Base-by-base conservation (phyloP, 148 eudicot genomes). In the Amaranthus hypochondriacus region DNA sequence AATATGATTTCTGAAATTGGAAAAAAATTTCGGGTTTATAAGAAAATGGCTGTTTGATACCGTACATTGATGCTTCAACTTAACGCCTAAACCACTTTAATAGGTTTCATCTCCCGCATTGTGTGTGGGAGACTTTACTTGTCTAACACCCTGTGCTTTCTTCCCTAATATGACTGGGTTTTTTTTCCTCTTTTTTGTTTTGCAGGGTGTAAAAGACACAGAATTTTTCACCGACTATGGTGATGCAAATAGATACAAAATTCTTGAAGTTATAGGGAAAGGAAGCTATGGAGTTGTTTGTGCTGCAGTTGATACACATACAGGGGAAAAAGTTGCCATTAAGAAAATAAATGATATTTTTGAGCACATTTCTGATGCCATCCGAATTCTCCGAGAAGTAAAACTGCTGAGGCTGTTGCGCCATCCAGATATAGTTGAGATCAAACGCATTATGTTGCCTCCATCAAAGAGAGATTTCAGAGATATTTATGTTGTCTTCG, bases 221-320 rank as follows among this genome's bases (percentile, higher is more conserved):
- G 97, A 90, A 5, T 88, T 90, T 76, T 92, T 92, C 81, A 88
- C 96, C 5, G 97, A 87, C 56, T 88, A 90, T 80, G 97, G 90
- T 78, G 97, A 88, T 73, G 87, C 89, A 49, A 88, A 82, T 62
- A 76, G 96, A 71, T 92, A 92, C 81, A 88, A 90, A 85, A 87
- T 88, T 83, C 83, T 92, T 69, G 96, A 89, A 81, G 82, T 88
- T 66, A 83, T 92, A 39, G 96, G 97, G 52, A 88, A 87, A 80
- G 97, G 97, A 71, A 89, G 96, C 78, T 92, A 92, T 83, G 97
- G 96, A 78, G 91, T 89, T 81, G 97, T 92, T 66, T 90, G 96
- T 73, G 89, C 97, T 46, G 97, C 97, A 71, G 82, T 89, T 56
- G 97, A 92, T 82, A 92, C 93, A 9, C 92, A 87, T 43, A 90